Conservation (phyloP, 345 rosid genomes). For the Dipteronia dyeriana region DNA sequence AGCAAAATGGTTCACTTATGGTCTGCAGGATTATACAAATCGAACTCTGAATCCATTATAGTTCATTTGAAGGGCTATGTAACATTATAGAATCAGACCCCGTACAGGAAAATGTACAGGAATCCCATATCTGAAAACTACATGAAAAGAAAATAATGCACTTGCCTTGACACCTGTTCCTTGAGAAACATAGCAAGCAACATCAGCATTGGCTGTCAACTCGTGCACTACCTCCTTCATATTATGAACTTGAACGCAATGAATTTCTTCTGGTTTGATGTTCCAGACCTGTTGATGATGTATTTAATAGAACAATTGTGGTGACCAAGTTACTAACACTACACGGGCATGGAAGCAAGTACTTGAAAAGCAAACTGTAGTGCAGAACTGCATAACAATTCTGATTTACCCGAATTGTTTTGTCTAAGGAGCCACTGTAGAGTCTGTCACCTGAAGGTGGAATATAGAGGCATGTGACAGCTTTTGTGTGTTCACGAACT, state of each 20-base stretch:
- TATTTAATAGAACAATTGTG: background rate
- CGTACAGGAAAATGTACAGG: too few species aligned
- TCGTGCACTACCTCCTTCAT: constrained; percentile 56
- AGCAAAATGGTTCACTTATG: background rate
- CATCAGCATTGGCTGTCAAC: constrained; percentile 44
- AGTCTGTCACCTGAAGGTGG: constrained; percentile 54
- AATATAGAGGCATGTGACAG: constrained; percentile 55
- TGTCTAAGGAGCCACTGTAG: constrained; percentile 68
- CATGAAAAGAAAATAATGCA: background rate
- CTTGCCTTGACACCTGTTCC: constrained; percentile 63
- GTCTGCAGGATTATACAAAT: too few species aligned
- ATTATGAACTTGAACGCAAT: constrained; percentile 62
- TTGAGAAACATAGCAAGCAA: constrained; percentile 56
- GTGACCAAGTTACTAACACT: background rate
- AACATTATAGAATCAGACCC: too few species aligned
- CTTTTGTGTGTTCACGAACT: constrained; percentile 57
- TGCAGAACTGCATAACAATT: too few species aligned
- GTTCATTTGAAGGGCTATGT: too few species aligned
- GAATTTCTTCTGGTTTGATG: constrained; percentile 52
- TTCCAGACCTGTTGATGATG: constrained; percentile 50
- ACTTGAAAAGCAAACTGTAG: background rate
- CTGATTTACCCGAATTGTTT: constrained; percentile 58
- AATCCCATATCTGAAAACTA: too few species aligned
- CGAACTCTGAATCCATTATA: too few species aligned
- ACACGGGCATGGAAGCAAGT: background rate